Evolutionary conservation across 2,329 filamentous ascomycete genomes (phyloP).

Genomic region (Apiospora kogelbergensis): DNA sequence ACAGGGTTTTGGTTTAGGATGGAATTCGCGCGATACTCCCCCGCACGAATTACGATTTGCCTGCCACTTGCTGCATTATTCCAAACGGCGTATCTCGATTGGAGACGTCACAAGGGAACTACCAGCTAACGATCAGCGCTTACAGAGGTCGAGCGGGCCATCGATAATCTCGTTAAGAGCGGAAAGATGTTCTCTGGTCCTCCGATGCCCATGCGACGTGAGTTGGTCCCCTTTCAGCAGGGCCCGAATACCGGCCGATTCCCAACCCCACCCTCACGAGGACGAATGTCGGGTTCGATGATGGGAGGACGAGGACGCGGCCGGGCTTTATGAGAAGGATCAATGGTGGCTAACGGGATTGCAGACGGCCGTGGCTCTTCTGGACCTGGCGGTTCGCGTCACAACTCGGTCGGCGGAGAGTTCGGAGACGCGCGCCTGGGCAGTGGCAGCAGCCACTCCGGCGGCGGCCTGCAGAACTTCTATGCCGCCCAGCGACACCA

Average conservation of each 20-base stretch:
- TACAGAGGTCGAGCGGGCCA: slow-evolving; percentile 90
- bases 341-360: slow-evolving; percentile 24
- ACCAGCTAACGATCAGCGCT: slow-evolving; percentile 26
- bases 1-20: slow-evolving; percentile 14
- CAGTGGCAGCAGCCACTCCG: slow-evolving; percentile 50
- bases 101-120: slow-evolving; percentile 9
- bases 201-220: slow-evolving; percentile 66
- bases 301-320: slow-evolving; percentile 28
- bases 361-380: slow-evolving; percentile 71
- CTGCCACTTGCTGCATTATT: neutral
- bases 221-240: slow-evolving; percentile 62
- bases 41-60: neutral
- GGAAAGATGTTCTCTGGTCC: slow-evolving; percentile 77
- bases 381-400: slow-evolving; percentile 57
- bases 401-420: slow-evolving; percentile 78
- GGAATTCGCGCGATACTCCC: neutral
- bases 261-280: slow-evolving; percentile 18
- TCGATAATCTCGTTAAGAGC: slow-evolving; percentile 95
- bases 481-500: slow-evolving; percentile 94
- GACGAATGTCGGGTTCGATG: slow-evolving; percentile 12
- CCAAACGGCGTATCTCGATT: neutral
- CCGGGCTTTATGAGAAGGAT: slow-evolving; percentile 11
- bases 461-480: slow-evolving; percentile 78
- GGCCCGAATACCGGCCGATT: slow-evolving; percentile 7
- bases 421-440: slow-evolving; percentile 71